A percentile compares a stretch with the other conserved stretches of the same genome.
These are phyloP conservation scores for Catharanthus roseus DNA, from an alignment of 257 asterid species.

Conservation along the genomic window DNA sequence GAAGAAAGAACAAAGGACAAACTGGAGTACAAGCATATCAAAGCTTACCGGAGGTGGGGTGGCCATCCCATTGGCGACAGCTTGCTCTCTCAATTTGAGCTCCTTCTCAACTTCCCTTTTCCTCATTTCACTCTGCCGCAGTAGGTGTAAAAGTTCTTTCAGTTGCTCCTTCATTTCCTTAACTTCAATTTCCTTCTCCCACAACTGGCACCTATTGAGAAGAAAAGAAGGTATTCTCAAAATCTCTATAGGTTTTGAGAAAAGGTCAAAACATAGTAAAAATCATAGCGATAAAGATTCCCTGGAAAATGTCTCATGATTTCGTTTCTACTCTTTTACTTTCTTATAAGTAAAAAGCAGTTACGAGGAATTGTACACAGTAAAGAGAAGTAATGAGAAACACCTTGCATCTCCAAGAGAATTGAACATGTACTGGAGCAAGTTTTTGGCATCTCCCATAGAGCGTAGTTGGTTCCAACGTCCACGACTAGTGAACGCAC, in stretches of 20 bases:
- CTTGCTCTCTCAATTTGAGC: conserved; percentile 67
- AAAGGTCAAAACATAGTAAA: neutral
- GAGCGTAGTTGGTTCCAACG: conserved; percentile 98
- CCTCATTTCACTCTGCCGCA: conserved; percentile 81
- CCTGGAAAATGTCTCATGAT: neutral
- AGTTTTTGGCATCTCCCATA: conserved; percentile 86
- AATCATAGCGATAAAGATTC: neutral
- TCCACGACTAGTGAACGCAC: conserved; percentile 68
- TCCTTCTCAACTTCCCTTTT: conserved; percentile 85
- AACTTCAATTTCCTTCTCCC: conserved; percentile 84
- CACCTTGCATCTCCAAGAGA: conserved; percentile 89
- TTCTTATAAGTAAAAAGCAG: neutral
- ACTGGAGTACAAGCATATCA: neutral
- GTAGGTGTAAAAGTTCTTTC: conserved; percentile 76
- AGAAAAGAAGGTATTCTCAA: neutral
- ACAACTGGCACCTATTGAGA: conserved; percentile 64
- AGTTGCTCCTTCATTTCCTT: conserved; percentile 93
- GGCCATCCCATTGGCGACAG: conserved; percentile 45
- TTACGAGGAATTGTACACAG: neutral
- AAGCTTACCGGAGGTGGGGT: conserved; percentile 73
- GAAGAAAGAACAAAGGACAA: neutral
- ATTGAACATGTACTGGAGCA: conserved; percentile 83
- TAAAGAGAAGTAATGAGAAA: neutral
- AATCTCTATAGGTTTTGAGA: neutral
- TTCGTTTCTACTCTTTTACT: neutral